A percentile compares a stretch with the other conserved stretches of the same genome.
phyloP scores from a whole-genome alignment of 2,329 filamentous ascomycete species.

The Pseudogymnoascus sp. region DNA sequence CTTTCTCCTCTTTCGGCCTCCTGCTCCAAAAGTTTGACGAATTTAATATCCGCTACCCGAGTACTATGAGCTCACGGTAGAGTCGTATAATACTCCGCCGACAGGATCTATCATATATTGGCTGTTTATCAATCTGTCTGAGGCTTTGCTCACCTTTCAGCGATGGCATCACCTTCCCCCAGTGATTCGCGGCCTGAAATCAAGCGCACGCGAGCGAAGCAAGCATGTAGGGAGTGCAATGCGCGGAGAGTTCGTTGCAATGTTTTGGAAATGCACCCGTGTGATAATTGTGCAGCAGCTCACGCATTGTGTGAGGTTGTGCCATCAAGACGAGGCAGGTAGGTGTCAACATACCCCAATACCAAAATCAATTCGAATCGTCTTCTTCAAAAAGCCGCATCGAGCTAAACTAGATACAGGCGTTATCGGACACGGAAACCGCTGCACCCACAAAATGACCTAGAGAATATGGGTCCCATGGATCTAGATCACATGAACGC shows the following conservation, averaged over 20 bases:
- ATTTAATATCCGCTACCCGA: neutral
- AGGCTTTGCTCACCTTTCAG: neutral
- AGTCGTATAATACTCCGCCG: neutral
- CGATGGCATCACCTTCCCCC: neutral
- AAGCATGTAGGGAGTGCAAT: conserved; percentile 36
- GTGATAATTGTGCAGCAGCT: conserved; percentile 32
- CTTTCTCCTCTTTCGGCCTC: neutral
- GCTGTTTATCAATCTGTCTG: neutral
- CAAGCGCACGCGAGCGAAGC: conserved; percentile 28
- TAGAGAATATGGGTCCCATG: neutral
- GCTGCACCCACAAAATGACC: neutral
- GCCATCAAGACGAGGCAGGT: conserved; percentile 36
- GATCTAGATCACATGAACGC: neutral
- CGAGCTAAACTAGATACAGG: neutral
- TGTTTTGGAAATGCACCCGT: conserved; percentile 36
- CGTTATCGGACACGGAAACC: neutral
- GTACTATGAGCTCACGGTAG: neutral
- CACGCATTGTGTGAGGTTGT: conserved; percentile 33
- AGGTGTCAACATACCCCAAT: conserved; percentile 15
- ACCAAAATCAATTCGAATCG: neutral
- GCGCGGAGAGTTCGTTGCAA: conserved; percentile 37
- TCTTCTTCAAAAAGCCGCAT: neutral
- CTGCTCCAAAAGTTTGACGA: neutral
- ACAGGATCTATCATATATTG: neutral
- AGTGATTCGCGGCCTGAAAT: neutral